These are phyloP conservation scores for Solanum tarijense DNA, from an alignment of 257 asterid species.

Conservation along the genomic window DNA sequence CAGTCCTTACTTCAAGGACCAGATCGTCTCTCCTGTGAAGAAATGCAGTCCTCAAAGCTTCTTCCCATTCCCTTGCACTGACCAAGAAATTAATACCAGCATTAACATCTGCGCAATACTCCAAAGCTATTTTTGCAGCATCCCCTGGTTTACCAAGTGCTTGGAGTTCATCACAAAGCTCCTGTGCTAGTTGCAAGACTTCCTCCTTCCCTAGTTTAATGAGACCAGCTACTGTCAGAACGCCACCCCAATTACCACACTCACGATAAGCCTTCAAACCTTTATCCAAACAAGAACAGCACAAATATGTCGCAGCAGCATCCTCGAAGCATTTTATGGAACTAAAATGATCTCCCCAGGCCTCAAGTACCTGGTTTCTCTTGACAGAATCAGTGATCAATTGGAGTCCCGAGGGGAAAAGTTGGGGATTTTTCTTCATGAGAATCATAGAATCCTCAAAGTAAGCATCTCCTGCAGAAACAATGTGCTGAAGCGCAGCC, in stretches of 20 bases:
- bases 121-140: conserved; percentile 83
- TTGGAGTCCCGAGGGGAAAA: conserved; percentile 71
- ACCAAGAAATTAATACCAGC: conserved; percentile 52
- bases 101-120: conserved; percentile 71
- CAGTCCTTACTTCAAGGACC: conserved; percentile 48
- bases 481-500: conserved; percentile 71
- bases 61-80: conserved; percentile 91
- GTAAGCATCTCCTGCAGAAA: conserved; percentile 71
- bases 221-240: conserved; percentile 79
- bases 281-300: conserved; percentile 72
- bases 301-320: conserved; percentile 71
- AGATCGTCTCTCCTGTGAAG: conserved; percentile 65
- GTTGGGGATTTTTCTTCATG: conserved; percentile 69
- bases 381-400: conserved; percentile 44
- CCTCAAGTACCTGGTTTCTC: conserved; percentile 67
- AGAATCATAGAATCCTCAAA: conserved; percentile 60
- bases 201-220: conserved; percentile 61
- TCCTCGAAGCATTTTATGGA: conserved; percentile 68
- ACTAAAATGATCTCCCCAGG: conserved; percentile 90
- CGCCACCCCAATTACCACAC: conserved; percentile 85
- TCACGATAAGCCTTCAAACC: conserved; percentile 82
- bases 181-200: conserved; percentile 71
- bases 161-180: conserved; percentile 84
- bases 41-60: conserved; percentile 76
- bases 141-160: conserved; percentile 84